Evolutionary conservation across 163 green algal genomes (phyloP).

Genomic region (Scenedesmus sp.): DNA sequence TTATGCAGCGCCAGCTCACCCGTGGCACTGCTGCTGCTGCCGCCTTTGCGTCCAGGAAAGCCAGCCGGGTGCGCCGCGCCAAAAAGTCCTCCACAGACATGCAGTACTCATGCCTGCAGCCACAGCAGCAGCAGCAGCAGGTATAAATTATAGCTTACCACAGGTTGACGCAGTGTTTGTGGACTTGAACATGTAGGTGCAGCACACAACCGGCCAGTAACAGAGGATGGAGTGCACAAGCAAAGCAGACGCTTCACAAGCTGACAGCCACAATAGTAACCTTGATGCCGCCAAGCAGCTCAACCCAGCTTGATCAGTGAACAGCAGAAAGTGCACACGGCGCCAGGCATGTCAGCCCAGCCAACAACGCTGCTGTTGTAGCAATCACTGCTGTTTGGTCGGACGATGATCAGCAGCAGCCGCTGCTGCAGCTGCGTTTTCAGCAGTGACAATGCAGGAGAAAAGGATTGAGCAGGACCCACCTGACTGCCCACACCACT

Average conservation of each 20-base stretch:
- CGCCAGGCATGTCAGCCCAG: neutral
- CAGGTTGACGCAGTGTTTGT: too few relatives aligned
- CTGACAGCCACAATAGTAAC: too few relatives aligned
- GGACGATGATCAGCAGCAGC: neutral
- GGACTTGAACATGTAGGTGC: too few relatives aligned
- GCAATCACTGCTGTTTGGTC: too few relatives aligned
- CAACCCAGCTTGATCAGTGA: neutral
- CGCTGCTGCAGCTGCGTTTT: neutral
- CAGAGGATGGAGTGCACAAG: too few relatives aligned
- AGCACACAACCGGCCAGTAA: too few relatives aligned
- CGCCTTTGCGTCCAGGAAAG: constrained; percentile 94
- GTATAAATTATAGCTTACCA: neutral
- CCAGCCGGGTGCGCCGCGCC: constrained; percentile 90
- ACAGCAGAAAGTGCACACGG: neutral
- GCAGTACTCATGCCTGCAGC: constrained; percentile 89
- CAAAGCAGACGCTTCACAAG: too few relatives aligned
- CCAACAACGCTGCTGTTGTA: neutral
- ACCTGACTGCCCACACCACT: constrained; percentile 82
- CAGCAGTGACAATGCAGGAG: neutral
- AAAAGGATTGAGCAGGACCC: neutral
- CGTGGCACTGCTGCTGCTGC: constrained; percentile 81
- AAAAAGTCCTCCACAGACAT: constrained; percentile 95
- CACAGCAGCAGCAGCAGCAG: neutral
- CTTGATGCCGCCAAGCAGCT: too few relatives aligned
- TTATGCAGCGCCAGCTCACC: constrained; percentile 54